Conservation (phyloP, 2,329 filamentous ascomycete genomes). For the Paraphoma sp. region DNA sequence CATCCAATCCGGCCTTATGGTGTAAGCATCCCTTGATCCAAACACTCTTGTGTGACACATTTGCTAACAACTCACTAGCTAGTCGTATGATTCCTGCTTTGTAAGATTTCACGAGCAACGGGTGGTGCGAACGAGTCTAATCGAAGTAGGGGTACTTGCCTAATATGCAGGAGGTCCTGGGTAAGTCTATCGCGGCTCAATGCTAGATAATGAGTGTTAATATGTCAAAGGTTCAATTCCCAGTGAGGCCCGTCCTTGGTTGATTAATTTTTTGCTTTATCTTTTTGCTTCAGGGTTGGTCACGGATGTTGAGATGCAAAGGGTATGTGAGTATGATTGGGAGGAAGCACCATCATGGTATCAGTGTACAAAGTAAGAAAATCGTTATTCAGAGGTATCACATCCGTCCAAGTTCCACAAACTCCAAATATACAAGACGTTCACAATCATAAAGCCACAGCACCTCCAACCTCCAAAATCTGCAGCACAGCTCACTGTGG, state of each 20-base stretch:
- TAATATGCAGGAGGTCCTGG: slow-evolving; percentile 31
- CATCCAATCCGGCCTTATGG: slow-evolving; percentile 22
- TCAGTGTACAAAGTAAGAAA: neutral
- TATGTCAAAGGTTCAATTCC: slow-evolving; percentile 22
- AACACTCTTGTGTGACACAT: no score
- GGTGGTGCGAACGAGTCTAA: neutral
- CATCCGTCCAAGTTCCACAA: neutral
- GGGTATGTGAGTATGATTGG: neutral
- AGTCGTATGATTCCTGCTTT: slow-evolving; percentile 42
- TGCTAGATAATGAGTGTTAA: no score
- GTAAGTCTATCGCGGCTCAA: no score
- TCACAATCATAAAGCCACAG: neutral
- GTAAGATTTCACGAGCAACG: slow-evolving; percentile 14
- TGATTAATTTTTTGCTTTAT: neutral
- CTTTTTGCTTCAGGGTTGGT: no score
- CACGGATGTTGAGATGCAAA: neutral
- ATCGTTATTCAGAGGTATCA: slow-evolving; percentile 8
- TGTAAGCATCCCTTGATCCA: neutral
- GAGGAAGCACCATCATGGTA: no score
- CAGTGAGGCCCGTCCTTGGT: slow-evolving; percentile 10
- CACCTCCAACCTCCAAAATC: neutral
- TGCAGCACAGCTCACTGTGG: slow-evolving; percentile 6
- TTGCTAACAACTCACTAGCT: slow-evolving; percentile 4
- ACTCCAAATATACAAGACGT: slow-evolving; percentile 1
- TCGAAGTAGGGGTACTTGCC: neutral